A percentile compares a stretch with the other conserved stretches of the same genome.
These are phyloP conservation scores for Scytalidium lignicola DNA, from an alignment of 2,329 filamentous ascomycete genomes.

Conservation along the genomic window DNA sequence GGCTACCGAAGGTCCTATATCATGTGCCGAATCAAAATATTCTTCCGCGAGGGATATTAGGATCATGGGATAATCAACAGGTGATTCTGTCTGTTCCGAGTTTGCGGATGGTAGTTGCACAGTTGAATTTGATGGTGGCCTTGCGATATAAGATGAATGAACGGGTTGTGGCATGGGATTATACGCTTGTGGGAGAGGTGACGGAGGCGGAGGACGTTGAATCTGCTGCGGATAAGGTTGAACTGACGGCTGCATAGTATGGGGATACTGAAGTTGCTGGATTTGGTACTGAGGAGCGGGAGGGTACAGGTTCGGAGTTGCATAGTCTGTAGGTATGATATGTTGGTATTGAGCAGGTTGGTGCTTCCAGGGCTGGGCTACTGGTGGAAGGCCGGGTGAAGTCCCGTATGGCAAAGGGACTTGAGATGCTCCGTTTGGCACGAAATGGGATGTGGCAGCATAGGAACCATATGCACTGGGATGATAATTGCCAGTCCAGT, in stretches of 20 bases:
- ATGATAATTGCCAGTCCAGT: constrained; percentile 15
- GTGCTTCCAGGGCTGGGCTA: constrained; percentile 11
- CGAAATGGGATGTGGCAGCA: constrained; percentile 9
- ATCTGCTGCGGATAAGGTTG: constrained; percentile 10
- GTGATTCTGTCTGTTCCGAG: constrained; percentile 5
- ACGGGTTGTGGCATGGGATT: constrained; percentile 29
- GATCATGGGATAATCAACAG: constrained; percentile 30
- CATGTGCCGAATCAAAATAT: constrained; percentile 63
- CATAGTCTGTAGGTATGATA: constrained; percentile 8
- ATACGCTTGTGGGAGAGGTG: constrained; percentile 20
- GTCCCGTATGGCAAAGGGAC: constrained; percentile 5
- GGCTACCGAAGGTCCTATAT: constrained; percentile 44
- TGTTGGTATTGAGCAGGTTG: constrained; percentile 11
- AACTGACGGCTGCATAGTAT: neutral
- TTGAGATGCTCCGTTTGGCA: constrained; percentile 2
- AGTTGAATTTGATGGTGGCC: constrained; percentile 9
- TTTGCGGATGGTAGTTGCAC: constrained; percentile 9
- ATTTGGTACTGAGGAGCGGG: constrained; percentile 3
- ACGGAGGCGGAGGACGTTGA: constrained; percentile 16
- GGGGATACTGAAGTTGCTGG: neutral
- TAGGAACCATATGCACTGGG: constrained; percentile 12
- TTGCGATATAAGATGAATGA: constrained; percentile 9
- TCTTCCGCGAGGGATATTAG: constrained; percentile 71
- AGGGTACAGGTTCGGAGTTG: constrained; percentile 6
- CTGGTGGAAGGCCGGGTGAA: constrained; percentile 6